These are phyloP conservation scores for Ceriops decandra DNA, from an alignment of 345 rosid genomes.

Conservation along the genomic window DNA sequence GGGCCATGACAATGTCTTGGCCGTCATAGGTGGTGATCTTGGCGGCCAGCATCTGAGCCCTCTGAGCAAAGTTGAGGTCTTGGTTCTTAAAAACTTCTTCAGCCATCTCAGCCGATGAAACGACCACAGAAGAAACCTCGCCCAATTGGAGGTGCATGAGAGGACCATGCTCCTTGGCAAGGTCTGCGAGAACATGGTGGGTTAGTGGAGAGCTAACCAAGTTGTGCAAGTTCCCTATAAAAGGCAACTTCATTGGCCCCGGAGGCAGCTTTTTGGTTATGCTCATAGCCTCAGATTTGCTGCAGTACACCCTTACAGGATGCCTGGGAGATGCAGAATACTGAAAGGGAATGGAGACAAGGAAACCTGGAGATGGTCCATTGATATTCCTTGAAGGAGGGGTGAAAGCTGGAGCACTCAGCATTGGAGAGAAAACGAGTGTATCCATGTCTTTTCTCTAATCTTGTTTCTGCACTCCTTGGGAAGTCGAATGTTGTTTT, in stretches of 20 bases:
- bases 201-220: conserved; percentile 7
- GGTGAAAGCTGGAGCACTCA: neutral
- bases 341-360: neutral
- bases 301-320: neutral
- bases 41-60: conserved; percentile 11
- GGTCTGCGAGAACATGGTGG: conserved; percentile 14
- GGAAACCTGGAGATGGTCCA: neutral
- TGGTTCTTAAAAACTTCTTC: conserved; percentile 12
- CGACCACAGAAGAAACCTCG: conserved; percentile 14
- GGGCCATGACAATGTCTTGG: conserved; percentile 12
- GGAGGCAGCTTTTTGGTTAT: conserved; percentile 13
- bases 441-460: neutral
- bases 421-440: neutral
- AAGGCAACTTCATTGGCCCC: conserved; percentile 26
- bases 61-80: conserved; percentile 17
- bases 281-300: neutral
- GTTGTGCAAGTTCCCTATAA: conserved; percentile 23
- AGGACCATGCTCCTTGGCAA: conserved; percentile 20
- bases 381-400: neutral
- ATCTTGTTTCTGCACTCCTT: too few species aligned
- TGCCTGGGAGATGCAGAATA: neutral
- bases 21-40: neutral
- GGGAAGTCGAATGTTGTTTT: too few species aligned
- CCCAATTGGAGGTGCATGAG: conserved; percentile 24
- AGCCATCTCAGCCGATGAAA: conserved; percentile 6